phyloP scores from a whole-genome alignment of 2,329 filamentous ascomycete genomes.

The Trichophyton mentagrophytes region DNA sequence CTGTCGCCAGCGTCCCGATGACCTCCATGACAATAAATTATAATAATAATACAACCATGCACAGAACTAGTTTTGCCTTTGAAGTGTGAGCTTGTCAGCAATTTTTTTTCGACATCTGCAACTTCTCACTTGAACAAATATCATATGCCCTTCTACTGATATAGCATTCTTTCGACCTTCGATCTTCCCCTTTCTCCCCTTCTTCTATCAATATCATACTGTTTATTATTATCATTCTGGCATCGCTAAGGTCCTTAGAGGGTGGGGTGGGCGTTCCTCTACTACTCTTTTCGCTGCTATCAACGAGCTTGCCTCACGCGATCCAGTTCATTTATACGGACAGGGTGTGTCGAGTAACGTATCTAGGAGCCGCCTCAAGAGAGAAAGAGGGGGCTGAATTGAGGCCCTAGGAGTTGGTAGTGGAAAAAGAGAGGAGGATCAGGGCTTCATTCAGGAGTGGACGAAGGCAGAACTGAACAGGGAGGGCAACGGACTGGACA shows the following conservation, averaged over 20 bases:
- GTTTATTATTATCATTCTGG: constrained; percentile 3
- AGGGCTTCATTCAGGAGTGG: background rate
- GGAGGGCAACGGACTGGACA: background rate
- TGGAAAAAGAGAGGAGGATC: background rate
- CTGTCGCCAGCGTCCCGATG: constrained; percentile 5
- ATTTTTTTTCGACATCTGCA: background rate
- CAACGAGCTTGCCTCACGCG: background rate
- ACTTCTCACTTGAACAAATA: constrained; percentile 3
- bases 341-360: constrained; percentile 1
- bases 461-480: background rate
- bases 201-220: constrained; percentile 1
- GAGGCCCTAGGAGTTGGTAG: background rate
- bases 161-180: constrained; percentile 2
- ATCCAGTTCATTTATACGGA: background rate
- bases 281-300: background rate
- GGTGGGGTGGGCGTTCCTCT: background rate
- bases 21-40: constrained; percentile 8
- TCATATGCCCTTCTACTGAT: constrained; percentile 1
- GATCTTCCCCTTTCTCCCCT: background rate
- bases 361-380: background rate
- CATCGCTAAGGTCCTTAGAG: background rate
- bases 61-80: constrained; percentile 7
- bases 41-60: constrained; percentile 13
- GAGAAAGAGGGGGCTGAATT: background rate
- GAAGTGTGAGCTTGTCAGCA: constrained; percentile 7